Evolutionary conservation across 2,329 filamentous ascomycete genomes (phyloP).

Genomic region (Fonsecaea multimorphosa): DNA sequence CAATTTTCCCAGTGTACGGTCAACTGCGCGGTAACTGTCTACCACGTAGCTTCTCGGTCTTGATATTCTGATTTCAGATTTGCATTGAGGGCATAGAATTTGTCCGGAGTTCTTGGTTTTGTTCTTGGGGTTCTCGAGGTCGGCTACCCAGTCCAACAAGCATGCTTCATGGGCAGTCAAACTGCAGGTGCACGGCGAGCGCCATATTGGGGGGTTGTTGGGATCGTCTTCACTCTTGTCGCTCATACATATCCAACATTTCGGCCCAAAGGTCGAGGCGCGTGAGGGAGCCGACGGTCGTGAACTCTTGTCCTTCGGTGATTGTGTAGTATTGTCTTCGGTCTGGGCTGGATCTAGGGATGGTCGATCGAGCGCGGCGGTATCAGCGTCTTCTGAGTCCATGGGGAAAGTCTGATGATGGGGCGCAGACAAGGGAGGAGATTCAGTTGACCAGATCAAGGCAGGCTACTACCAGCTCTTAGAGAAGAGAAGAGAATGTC

Average conservation of each 20-base stretch:
- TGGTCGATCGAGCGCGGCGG: slow-evolving; percentile 37
- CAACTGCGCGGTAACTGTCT: slow-evolving; percentile 65
- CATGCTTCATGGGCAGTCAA: slow-evolving; percentile 90
- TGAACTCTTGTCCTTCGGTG: slow-evolving; percentile 12
- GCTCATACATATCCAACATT: slow-evolving; percentile 73
- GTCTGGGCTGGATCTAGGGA: slow-evolving; percentile 14
- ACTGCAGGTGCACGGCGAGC: slow-evolving; percentile 87
- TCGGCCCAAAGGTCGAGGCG: slow-evolving; percentile 50
- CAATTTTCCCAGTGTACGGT: slow-evolving; percentile 63
- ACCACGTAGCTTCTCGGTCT: slow-evolving; percentile 77
- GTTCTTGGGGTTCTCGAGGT: slow-evolving; percentile 72
- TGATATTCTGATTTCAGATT: slow-evolving; percentile 75
- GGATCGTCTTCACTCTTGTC: slow-evolving; percentile 70
- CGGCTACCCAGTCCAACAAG: slow-evolving; percentile 90
- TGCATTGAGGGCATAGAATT: slow-evolving; percentile 88
- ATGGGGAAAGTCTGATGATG: slow-evolving; percentile 25
- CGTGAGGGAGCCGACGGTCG: slow-evolving; percentile 31
- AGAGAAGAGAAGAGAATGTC: background rate
- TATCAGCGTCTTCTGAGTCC: slow-evolving; percentile 41
- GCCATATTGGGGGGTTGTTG: slow-evolving; percentile 69
- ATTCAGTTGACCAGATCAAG: background rate
- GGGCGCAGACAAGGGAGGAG: background rate
- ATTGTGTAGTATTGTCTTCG: slow-evolving; percentile 4
- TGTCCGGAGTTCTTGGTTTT: slow-evolving; percentile 58
- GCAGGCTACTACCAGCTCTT: background rate